Evolutionary conservation across 768 basidiomycete genomes (phyloP).

Genomic region (Mycena galericulata): DNA sequence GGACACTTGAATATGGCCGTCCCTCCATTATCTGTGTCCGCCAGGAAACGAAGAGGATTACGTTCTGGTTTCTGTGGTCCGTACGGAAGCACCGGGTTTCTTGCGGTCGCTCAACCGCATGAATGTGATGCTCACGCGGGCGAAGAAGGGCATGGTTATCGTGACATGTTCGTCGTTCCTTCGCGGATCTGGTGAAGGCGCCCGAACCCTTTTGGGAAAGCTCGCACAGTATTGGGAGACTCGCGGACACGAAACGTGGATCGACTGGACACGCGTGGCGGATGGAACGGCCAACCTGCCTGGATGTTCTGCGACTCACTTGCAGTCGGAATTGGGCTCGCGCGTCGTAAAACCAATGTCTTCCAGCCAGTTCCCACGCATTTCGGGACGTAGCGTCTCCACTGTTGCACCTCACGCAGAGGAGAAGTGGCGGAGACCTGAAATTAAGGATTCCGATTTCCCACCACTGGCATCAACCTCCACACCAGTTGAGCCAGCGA

Average conservation of each 20-base stretch:
- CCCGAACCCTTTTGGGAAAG: constrained; percentile 9
- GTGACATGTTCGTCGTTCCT: constrained; percentile 18
- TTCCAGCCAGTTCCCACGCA: too few relatives aligned
- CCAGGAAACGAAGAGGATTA: constrained; percentile 20
- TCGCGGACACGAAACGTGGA: not conserved
- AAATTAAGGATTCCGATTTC: constrained; percentile 3
- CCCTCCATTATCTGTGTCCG: not conserved
- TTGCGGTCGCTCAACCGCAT: constrained; percentile 18
- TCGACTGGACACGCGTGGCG: constrained; percentile 22
- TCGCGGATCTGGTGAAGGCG: constrained; percentile 4
- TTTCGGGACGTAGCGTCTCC: too few relatives aligned
- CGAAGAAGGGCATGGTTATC: constrained; percentile 10
- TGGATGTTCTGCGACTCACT: not conserved
- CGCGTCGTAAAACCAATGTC: not conserved
- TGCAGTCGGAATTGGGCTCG: not conserved
- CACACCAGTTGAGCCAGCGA: not conserved
- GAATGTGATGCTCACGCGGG: constrained; percentile 17
- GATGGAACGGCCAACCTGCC: constrained; percentile 15
- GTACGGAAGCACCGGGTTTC: constrained; percentile 19
- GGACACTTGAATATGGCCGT: not conserved
- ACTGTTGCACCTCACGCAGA: not conserved
- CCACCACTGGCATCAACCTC: constrained; percentile 14
- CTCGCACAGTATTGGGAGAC: constrained; percentile 19
- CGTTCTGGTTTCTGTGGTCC: constrained; percentile 18
- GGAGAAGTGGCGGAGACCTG: constrained; percentile 5